A percentile compares a stretch with the other conserved stretches of the same genome.
Evolutionary conservation across 2,329 filamentous ascomycete species (phyloP).

Genomic region (Claviceps maximensis): DNA sequence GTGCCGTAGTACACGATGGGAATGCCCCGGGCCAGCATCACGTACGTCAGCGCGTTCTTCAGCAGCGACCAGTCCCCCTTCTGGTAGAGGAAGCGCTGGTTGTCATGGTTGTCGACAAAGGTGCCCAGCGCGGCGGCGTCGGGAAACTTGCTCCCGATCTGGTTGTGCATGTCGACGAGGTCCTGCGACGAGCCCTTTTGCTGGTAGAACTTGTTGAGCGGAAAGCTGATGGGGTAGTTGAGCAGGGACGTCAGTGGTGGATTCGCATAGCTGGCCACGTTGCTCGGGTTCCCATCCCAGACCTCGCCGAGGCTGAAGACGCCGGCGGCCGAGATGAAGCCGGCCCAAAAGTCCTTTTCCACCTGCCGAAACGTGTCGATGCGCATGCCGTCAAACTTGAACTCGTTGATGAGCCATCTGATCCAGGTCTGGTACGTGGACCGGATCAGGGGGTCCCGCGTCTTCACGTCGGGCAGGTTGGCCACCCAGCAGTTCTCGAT

Average conservation of each 20-base stretch:
- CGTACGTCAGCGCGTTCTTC: constrained; percentile 48
- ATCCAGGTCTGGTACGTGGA: constrained; percentile 46
- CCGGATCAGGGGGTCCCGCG: constrained; percentile 34
- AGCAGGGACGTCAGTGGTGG: constrained; percentile 37
- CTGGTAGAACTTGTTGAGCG: constrained; percentile 26
- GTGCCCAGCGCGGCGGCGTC: constrained; percentile 33
- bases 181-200: constrained; percentile 24
- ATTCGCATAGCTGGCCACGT: constrained; percentile 38
- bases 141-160: constrained; percentile 23
- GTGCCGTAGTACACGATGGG: constrained; percentile 54
- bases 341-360: constrained; percentile 42
- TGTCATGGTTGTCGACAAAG: constrained; percentile 49
- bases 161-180: constrained; percentile 25
- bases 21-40: constrained; percentile 47
- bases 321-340: constrained; percentile 38
- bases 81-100: constrained; percentile 36
- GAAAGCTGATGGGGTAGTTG: constrained; percentile 43
- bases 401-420: constrained; percentile 40
- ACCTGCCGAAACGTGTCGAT: constrained; percentile 52
- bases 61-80: constrained; percentile 41
- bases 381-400: constrained; percentile 47
- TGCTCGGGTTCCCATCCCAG: constrained; percentile 36
- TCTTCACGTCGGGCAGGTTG: constrained; percentile 50
- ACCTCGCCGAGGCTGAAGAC: constrained; percentile 51
- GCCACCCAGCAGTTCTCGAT: constrained; percentile 39